Conservation (phyloP, 108 stramenopile genomes). For the Nitzschia putrida region DNA sequence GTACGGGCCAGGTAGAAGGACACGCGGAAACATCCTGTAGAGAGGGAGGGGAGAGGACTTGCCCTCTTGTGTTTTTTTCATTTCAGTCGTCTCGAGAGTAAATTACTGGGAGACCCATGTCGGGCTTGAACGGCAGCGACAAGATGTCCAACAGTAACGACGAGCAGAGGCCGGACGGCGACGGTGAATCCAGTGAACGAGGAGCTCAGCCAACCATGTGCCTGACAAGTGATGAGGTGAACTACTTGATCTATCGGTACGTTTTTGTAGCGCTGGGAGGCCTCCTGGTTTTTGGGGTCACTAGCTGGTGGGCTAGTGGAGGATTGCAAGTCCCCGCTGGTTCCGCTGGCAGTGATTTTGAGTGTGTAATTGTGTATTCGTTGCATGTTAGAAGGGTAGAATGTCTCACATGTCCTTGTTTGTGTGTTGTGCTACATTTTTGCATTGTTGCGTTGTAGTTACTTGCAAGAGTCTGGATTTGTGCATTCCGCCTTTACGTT, state of each 20-base stretch:
- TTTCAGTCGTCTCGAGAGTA: neutral
- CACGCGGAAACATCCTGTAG: no score
- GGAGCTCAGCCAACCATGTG: constrained; percentile 38
- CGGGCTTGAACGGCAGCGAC: constrained; percentile 17
- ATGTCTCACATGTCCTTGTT: no score
- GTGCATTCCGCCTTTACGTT: constrained; percentile 95
- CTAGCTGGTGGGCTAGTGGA: neutral
- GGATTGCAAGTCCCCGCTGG: no score
- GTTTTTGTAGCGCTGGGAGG: neutral
- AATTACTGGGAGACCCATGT: constrained; percentile 1
- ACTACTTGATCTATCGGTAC: constrained; percentile 93
- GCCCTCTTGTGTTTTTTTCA: neutral
- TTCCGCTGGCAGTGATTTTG: no score
- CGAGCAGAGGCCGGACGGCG: constrained; percentile 7
- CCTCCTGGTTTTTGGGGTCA: neutral
- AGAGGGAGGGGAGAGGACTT: no score
- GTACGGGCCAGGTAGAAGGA: no score
- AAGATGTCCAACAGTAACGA: constrained; percentile 3
- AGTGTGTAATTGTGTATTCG: no score
- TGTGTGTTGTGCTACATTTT: neutral
- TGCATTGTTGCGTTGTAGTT: constrained; percentile 20
- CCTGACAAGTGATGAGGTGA: constrained; percentile 90
- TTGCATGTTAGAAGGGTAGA: no score
- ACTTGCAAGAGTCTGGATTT: constrained; percentile 78
- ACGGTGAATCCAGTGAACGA: constrained; percentile 14